Base-by-base conservation (phyloP, 139 green algal species). In the Ostreobium quekettii region DNA sequence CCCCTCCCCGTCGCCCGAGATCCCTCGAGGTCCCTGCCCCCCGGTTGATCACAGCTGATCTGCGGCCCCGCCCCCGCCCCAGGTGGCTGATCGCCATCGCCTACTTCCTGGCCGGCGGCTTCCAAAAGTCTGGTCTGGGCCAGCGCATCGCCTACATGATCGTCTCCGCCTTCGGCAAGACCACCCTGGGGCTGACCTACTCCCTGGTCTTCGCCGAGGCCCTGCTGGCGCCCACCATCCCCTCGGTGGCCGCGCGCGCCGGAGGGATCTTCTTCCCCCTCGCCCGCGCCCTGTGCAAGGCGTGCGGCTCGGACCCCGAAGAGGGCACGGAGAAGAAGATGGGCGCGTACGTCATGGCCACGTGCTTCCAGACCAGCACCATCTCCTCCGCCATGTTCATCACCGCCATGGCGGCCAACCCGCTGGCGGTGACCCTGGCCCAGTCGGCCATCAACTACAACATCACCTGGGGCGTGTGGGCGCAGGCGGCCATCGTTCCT, bases 391-490 rank as follows among this genome's bases (percentile, higher is more conserved):
- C 85, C 69, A 98, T 98, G 93, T 98, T 98, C 83, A 96, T 99
- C 80, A 97, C 94, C 26, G 95, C 90, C 76, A 99, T 99, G 95
- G 93, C 93, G n/a, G 93, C 93, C 48, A 98, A 98, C 84, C 93
- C 93, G 28, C 85, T 98, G 64, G 82, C 88, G 2, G 94, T 97
- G 22, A 97, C 98, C 84, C 85, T 99, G 67, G 94, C 94, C 3
- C 67, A 79, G 2, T 79, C 87, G 22, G 80, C 87, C 29, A 86
- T 96, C 53, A 88, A 87, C 60, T 65, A 83, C n/a, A 89, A 82
- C 67, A 98, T 99, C 82, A 84, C 77, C 60, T 98, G 93, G 93
- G 90, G 85, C 48, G 74, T 80, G 36, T 99, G 94, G 94, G 94
- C 94, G 0, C 74, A 95, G 37, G 91, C 89, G 24, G 94, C 79